phyloP scores from a whole-genome alignment of 2,329 filamentous ascomycete genomes.

The Alternaria viburni region DNA sequence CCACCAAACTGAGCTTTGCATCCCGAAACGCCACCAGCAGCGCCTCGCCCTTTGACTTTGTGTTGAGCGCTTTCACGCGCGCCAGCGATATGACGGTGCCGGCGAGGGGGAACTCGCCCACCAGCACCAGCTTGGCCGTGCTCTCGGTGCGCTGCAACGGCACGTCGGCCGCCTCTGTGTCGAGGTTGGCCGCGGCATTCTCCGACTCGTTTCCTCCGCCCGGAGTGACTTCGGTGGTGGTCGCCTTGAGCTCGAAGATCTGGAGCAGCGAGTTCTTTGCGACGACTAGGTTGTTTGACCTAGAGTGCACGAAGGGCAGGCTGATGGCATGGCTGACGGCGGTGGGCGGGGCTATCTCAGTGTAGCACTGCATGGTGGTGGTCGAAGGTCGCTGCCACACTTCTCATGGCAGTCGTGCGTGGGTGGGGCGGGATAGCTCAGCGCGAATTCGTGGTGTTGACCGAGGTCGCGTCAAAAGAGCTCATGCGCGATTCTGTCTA shows the following conservation, averaged over 20 bases:
- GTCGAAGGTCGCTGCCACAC: neutral
- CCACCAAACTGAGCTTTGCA: slow-evolving; percentile 89
- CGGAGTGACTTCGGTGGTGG: slow-evolving; percentile 65
- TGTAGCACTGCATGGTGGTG: slow-evolving; percentile 88
- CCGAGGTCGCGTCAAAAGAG: slow-evolving; percentile 24
- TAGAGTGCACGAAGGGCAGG: slow-evolving; percentile 76
- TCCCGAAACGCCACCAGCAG: slow-evolving; percentile 85
- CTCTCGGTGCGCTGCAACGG: slow-evolving; percentile 66
- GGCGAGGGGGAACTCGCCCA: slow-evolving; percentile 82
- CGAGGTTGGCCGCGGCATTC: slow-evolving; percentile 47
- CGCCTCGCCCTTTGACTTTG: slow-evolving; percentile 81
- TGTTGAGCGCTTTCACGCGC: slow-evolving; percentile 73
- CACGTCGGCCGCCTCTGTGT: slow-evolving; percentile 58
- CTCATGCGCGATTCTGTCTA: slow-evolving; percentile 12
- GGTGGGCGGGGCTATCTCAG: slow-evolving; percentile 91
- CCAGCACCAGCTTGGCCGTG: slow-evolving; percentile 79
- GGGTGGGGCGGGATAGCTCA: neutral
- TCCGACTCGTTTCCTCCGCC: slow-evolving; percentile 51
- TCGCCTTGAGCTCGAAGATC: slow-evolving; percentile 77
- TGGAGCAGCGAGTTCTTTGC: slow-evolving; percentile 93
- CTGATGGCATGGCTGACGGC: slow-evolving; percentile 88
- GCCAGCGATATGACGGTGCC: slow-evolving; percentile 85
- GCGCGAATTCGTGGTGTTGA: slow-evolving; percentile 13
- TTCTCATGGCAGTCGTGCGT: slow-evolving; percentile 26
- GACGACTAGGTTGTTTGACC: slow-evolving; percentile 84